Conservation (phyloP, 2,329 filamentous ascomycete species). For the Paraconiothyrium brasiliense region DNA sequence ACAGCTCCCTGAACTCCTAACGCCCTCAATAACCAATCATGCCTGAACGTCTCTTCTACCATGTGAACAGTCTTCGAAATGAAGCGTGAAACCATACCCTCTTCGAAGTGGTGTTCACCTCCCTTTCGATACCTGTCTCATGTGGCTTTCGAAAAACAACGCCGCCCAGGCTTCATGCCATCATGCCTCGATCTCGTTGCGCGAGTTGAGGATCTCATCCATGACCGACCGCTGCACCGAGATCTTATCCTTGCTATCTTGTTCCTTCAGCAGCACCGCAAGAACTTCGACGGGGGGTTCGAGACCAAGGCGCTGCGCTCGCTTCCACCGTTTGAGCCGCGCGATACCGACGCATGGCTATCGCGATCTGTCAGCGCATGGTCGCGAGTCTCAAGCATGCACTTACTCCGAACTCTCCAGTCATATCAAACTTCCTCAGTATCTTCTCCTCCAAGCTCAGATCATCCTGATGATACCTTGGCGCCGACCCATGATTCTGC, state of each 20-base stretch:
- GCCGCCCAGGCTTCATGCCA: background rate
- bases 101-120: too few species aligned
- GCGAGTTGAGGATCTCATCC: conserved; percentile 69
- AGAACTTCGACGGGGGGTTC: conserved; percentile 90
- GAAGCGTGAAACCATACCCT: background rate
- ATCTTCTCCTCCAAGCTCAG: conserved; percentile 83
- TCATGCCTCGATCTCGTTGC: conserved; percentile 51
- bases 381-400: background rate
- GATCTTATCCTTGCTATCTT: conserved; percentile 61
- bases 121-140: too few species aligned
- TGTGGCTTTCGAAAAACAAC: too few species aligned
- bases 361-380: conserved; percentile 34
- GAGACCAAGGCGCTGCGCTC: conserved; percentile 83
- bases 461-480: conserved; percentile 79
- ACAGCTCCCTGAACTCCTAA: conserved; percentile 2
- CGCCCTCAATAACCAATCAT: background rate
- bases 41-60: background rate
- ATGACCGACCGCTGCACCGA: conserved; percentile 75
- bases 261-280: conserved; percentile 80
- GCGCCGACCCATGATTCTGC: conserved; percentile 74
- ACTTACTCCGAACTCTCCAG: conserved; percentile 87
- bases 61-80: background rate
- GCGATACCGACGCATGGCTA: conserved; percentile 89
- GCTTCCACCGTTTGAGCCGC: conserved; percentile 84
- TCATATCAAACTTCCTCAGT: conserved; percentile 90